Evolutionary conservation across 2,329 filamentous ascomycete species (phyloP), one percentile per base, ranked within the genome.

Genomic region (Graphiopsis chlorocephala): DNA sequence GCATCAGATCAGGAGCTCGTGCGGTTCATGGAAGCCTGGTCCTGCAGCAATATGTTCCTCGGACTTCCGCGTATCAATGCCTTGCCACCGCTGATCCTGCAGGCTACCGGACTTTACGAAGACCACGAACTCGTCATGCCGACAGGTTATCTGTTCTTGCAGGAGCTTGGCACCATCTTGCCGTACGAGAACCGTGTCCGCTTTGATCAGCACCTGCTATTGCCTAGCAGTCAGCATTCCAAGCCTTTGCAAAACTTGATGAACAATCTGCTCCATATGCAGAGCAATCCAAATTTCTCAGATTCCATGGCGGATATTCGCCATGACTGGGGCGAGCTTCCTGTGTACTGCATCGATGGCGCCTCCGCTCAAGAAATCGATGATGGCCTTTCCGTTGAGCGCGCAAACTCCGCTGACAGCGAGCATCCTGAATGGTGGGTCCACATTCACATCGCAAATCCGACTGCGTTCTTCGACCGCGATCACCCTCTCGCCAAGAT

Each of bases 371-470:
- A 84, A 29, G 87, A 94, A 70, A 90, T 95, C 65, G 91, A 96
- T 69, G 91, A 96, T 73, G 91, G 88, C 1, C 78, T 96, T 10
- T 94, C 91, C 0, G 72, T 95, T 8, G 88, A 92, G 72, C 76
- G 76, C 67, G 72, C 69, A 25, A 65, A 65, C 2, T 69, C 65
- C 31, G 31, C 60, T 2, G 66, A 71, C 47, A 81, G 23, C 74
- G 81, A 59, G 26, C 67, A 66, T 26, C 72, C 68, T n/a, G 82
- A 90, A 68, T 86, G 85, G 71, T 95, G 91, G 91, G 80, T 94
- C 31, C 90, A 93, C 72, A 78, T 92, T 33, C 91, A 95, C 74
- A 84, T 90, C 48, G 91, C 92, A 15, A 92, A 95, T 72, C 91
- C 91, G 10, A 89, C 89, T 2, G 90, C 91, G 5, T 85, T 86